A percentile compares a stretch with the other conserved stretches of the same genome.
These are phyloP conservation scores for Austroboletus rostrupii DNA, from an alignment of 1,284 basidiomycete species.

Conservation along the genomic window DNA sequence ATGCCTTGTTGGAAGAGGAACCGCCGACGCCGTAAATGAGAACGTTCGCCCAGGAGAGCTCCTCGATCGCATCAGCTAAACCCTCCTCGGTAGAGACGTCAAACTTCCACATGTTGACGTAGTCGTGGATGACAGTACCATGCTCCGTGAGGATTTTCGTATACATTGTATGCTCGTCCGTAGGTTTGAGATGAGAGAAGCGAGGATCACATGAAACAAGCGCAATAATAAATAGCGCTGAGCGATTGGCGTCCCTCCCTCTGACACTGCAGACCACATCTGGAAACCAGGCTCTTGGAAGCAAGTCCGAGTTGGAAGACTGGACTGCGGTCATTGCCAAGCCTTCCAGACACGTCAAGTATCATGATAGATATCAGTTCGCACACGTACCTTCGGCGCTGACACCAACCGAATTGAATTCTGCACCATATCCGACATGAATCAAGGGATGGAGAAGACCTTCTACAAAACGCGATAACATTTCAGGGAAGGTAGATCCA, in stretches of 20 bases:
- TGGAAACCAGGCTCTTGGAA: slow-evolving; percentile 20
- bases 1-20: slow-evolving; percentile 24
- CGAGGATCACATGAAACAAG: slow-evolving; percentile 43
- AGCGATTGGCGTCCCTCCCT: slow-evolving; percentile 18
- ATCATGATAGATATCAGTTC: not conserved
- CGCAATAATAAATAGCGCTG: slow-evolving; percentile 44
- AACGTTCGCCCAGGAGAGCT: slow-evolving; percentile 40
- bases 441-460: slow-evolving; percentile 36
- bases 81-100: slow-evolving; percentile 30
- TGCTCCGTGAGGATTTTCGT: slow-evolving; percentile 31
- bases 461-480: slow-evolving; percentile 32
- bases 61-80: slow-evolving; percentile 33
- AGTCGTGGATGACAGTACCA: slow-evolving; percentile 38
- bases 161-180: slow-evolving; percentile 22
- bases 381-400: slow-evolving; percentile 31
- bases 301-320: slow-evolving; percentile 15
- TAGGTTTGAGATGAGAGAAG: slow-evolving; percentile 24
- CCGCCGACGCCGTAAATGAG: slow-evolving; percentile 44
- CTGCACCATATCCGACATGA: slow-evolving; percentile 34
- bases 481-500: slow-evolving; percentile 18
- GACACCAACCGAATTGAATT: slow-evolving; percentile 32
- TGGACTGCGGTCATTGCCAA: slow-evolving; percentile 44
- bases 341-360: slow-evolving; percentile 27
- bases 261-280: slow-evolving; percentile 13
- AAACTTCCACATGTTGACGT: slow-evolving; percentile 50